Conservation (phyloP, 345 rosid genomes). For the Rhodamnia argentea region DNA sequence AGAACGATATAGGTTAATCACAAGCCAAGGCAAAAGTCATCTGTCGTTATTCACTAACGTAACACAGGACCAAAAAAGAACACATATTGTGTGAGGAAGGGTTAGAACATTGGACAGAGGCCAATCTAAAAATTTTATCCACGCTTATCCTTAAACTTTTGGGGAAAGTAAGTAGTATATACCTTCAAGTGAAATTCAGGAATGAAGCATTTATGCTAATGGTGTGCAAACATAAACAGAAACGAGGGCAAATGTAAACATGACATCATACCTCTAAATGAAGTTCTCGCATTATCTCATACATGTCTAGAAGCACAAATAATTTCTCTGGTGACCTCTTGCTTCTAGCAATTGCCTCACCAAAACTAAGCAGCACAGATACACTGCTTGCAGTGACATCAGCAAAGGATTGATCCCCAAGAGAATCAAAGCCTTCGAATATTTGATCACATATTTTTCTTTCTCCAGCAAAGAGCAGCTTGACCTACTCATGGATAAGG, state of each 20-base stretch:
- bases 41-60: neutral
- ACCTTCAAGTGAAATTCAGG: neutral
- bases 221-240: neutral
- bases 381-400: constrained; percentile 77
- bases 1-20: neutral
- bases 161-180: neutral
- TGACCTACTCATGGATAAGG: constrained; percentile 45
- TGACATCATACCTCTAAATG: constrained; percentile 66
- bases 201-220: neutral
- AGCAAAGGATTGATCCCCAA: constrained; percentile 87
- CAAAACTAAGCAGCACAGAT: constrained; percentile 93
- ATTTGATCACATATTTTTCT: constrained; percentile 88
- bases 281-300: constrained; percentile 96
- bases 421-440: constrained; percentile 77
- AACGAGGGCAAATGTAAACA: neutral
- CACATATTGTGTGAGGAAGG: neutral
- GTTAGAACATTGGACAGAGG: neutral
- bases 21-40: neutral
- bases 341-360: constrained; percentile 96
- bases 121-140: neutral
- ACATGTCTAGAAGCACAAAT: constrained; percentile 97
- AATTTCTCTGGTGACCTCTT: constrained; percentile 96
- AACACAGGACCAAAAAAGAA: neutral
- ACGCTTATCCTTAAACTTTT: neutral
- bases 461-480: constrained; percentile 90